Conservation (phyloP, 2,329 filamentous ascomycete genomes). For the Fusarium armeniacum region DNA sequence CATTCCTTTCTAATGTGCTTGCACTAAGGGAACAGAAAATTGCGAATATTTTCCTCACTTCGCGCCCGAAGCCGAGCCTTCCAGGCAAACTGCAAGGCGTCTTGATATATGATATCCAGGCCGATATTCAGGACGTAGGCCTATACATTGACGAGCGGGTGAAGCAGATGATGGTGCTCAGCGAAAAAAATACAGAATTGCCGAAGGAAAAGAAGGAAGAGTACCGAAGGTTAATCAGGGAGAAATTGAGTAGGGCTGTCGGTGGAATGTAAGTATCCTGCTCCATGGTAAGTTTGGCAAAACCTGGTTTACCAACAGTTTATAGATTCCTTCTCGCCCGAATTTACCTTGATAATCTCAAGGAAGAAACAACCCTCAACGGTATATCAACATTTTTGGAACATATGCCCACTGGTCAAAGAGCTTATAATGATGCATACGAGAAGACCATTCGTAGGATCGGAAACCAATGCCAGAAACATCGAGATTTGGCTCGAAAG, state of each 20-base stretch:
- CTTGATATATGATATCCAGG: background rate
- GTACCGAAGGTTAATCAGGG: background rate
- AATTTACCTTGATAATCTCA: background rate
- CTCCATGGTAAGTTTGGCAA: rapidly evolving
- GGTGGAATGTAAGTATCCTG: background rate
- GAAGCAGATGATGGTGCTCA: background rate
- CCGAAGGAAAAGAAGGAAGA: rapidly evolving
- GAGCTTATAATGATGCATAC: background rate
- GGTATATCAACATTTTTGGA: background rate
- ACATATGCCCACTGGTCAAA: background rate
- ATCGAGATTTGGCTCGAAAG: rapidly evolving
- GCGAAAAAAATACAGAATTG: rapidly evolving
- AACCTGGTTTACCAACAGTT: rapidly evolving
- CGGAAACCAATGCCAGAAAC: background rate
- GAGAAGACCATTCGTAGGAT: background rate
- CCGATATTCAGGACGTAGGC: rapidly evolving
- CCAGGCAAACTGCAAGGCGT: rapidly evolving
- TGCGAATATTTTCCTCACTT: background rate
- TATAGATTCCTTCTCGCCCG: background rate
- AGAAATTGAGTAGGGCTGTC: background rate
- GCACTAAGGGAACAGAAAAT: rapidly evolving
- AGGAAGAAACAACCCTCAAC: background rate
- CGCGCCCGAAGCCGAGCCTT: background rate
- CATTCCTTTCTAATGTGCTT: rapidly evolving
- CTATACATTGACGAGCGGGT: background rate